Base-by-base conservation (phyloP, 2,329 filamentous ascomycete species). In the Ophiostoma piceae region DNA sequence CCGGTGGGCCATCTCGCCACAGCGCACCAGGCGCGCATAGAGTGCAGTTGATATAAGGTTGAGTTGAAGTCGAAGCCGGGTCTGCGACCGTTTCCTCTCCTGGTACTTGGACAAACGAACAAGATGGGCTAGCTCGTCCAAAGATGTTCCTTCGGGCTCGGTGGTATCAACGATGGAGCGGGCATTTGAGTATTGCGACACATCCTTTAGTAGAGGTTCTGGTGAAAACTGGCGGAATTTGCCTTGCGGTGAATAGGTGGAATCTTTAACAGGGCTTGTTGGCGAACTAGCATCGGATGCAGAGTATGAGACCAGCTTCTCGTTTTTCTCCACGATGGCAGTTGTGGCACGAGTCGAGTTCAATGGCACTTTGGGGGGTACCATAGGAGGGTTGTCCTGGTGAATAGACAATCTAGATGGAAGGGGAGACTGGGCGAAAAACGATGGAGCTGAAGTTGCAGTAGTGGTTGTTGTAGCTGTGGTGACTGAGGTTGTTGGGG, bases 51-150 rank as follows among this genome's bases (percentile, higher is more conserved):
- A 91, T 68, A 94, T 86, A 72, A 94, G 82, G 76, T 87, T 91
- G 76, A 89, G 85, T 77, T 93, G 90, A 68, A 95, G 84, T 70
- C 90, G 88, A 73, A 90, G 83, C 74, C 91, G 85, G 65, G 89
- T 90, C 76, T 90, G 89, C 73, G 86, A 84, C 80, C 90, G 87
- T 83, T 92, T 91, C 82, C 90, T 90, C 83, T 92, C 89, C 79
- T 94, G 91, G 78, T 93, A 92, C 76, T 89, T 90, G 77, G 90
- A 90, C 72, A 93, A 82, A 72, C 90, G 88, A 73, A 92, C 90
- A 75, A 94, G 80, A 78, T 93, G 90, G 68, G 90, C 90, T 74
- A 94, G 85, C 79, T 94, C 90, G 76, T 91, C 88, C 72, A 94
- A 82, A 16, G 88, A 90, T 65, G 90, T 92, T 71, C 87, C 85